phyloP scores from a whole-genome alignment of 305 asterid genomes.

The Withania somnifera region DNA sequence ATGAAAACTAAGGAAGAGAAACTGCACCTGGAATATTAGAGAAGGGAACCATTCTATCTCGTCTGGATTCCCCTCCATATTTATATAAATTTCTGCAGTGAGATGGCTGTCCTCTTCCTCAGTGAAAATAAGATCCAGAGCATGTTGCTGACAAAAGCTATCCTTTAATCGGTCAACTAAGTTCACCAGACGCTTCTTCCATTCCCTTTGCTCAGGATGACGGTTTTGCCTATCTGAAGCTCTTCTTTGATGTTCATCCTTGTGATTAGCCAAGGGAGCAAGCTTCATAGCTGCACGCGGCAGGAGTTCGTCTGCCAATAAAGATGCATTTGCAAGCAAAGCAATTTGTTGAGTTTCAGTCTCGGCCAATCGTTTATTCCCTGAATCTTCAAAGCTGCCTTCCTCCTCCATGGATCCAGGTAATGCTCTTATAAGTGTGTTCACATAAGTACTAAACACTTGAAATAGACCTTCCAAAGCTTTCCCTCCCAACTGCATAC shows the following conservation, averaged over 20 bases:
- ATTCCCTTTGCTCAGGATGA: constrained; percentile 95
- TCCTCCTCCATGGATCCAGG: constrained; percentile 96
- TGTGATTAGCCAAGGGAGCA: constrained; percentile 42
- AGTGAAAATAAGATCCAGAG: constrained; percentile 86
- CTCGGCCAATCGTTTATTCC: constrained; percentile 88
- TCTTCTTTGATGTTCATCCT: constrained; percentile 77
- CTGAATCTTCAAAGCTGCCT: constrained; percentile 60
- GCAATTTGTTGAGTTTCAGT: constrained; percentile 95
- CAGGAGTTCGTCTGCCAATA: constrained; percentile 84
- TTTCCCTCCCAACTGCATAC: constrained; percentile 88
- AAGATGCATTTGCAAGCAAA: constrained; percentile 94
- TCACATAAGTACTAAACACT: constrained; percentile 77
- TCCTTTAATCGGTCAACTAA: constrained; percentile 85
- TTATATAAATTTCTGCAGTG: constrained; percentile 69
- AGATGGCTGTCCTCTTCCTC: constrained; percentile 96
- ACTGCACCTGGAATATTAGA: constrained; percentile 80
- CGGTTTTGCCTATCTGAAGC: constrained; percentile 82
- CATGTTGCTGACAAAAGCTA: constrained; percentile 96
- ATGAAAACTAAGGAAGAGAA: background rate
- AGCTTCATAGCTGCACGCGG: constrained; percentile 98
- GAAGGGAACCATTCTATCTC: constrained; percentile 96
- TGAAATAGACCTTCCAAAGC: constrained; percentile 88
- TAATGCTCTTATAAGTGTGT: constrained; percentile 86
- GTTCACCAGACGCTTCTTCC: constrained; percentile 78
- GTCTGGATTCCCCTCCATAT: constrained; percentile 69